Base-by-base conservation (phyloP, 208 protist species). In the Acanthamoeba triangularis region DNA sequence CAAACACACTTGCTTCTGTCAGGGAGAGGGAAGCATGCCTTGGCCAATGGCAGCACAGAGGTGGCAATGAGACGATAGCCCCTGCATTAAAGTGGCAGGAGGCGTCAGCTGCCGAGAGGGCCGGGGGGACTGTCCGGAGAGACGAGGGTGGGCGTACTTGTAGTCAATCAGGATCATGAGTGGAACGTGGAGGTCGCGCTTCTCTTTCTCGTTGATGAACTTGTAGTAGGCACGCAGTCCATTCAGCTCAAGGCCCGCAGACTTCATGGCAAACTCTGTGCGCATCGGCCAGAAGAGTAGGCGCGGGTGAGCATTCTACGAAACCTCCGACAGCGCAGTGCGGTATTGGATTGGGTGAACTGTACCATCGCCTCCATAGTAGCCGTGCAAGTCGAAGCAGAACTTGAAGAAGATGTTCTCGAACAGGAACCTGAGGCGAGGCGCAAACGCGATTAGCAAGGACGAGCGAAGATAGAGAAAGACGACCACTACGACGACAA, bases 281-380 rank as follows among this genome's bases (percentile, higher is more conserved):
- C 56, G 23, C 72, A 78, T n/a, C n/a, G n/a, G n/a, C n/a, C n/a
- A n/a, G n/a, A n/a, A n/a, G n/a, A n/a, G n/a, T n/a, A n/a, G n/a
- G n/a, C n/a, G n/a, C n/a, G n/a, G n/a, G n/a, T n/a, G n/a, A n/a
- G n/a, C n/a, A n/a, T n/a, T n/a, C n/a, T n/a, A n/a, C n/a, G n/a
- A n/a, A n/a, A n/a, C 41, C 41, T 1, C 41, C 41, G 41, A 44
- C 41, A 44, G 41, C 4, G 41, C 41, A 44, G 41, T 4, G 41
- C 4, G 41, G 41, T 7, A 67, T 30, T 67, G 14, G 23, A 41
- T 35, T 20, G n/a, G 23, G 23, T 76, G 30, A 54, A 94, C 94
- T 37, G 90, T 96, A 88, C 96, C 69, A 93, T 97, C 96, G 14
- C 96, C 96, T 30, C 84, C 96, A 95, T 97, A 97, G 47, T 97